phyloP scores from a whole-genome alignment of 163 green algal genomes.

The Scenedesmus sp. region DNA sequence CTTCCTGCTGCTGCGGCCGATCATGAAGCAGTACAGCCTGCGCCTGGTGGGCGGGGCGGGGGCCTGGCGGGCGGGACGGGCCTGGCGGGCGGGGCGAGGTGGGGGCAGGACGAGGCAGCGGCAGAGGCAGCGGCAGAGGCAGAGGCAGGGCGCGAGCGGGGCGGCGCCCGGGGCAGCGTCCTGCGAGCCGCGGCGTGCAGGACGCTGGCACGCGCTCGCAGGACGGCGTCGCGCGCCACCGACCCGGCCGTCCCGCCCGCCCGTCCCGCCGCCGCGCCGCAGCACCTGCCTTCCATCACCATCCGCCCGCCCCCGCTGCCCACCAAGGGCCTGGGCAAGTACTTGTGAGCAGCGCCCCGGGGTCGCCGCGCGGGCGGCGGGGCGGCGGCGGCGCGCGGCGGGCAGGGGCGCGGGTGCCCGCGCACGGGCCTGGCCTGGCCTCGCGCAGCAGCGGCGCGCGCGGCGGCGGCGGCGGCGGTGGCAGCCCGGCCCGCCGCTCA shows the following conservation, averaged over 20 bases:
- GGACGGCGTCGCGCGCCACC: too few relatives aligned
- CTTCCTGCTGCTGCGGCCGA: constrained; percentile 32
- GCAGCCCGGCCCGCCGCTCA: neutral
- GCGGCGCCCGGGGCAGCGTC: too few relatives aligned
- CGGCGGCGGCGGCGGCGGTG: neutral
- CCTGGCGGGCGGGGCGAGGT: too few relatives aligned
- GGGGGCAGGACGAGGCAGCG: too few relatives aligned
- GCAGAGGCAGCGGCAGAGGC: too few relatives aligned
- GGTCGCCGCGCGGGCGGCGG: too few relatives aligned
- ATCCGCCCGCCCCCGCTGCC: constrained; percentile 36
- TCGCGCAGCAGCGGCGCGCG: neutral
- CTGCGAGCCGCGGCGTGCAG: too few relatives aligned
- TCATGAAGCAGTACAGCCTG: constrained; percentile 48
- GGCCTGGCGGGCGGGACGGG: too few relatives aligned
- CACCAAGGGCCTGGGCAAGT: constrained; percentile 1
- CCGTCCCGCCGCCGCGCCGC: neutral
- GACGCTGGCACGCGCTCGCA: too few relatives aligned
- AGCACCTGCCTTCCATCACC: constrained; percentile 38
- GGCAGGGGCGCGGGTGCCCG: too few relatives aligned
- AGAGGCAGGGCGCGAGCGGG: too few relatives aligned
- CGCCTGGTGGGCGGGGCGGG: constrained; percentile 21
- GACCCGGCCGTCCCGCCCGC: neutral
- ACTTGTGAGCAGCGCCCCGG: constrained; percentile 22
- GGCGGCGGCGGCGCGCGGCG: too few relatives aligned
- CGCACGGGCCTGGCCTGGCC: neutral